Evolutionary conservation across 2,329 filamentous ascomycete genomes (phyloP).

Genomic region (Talaromyces atroroseus): DNA sequence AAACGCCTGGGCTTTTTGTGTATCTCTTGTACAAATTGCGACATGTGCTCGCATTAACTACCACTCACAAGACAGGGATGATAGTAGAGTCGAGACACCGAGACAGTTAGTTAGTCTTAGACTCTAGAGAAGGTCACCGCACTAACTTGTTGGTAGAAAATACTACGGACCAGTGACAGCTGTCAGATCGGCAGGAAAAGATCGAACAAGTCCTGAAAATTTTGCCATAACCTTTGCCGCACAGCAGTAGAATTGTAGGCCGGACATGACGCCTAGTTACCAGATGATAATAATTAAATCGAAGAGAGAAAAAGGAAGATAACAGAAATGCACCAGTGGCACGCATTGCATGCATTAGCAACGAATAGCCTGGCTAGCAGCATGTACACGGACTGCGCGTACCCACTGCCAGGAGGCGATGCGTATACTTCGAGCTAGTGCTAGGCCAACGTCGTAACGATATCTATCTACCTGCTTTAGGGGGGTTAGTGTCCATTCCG

Average conservation of each 20-base stretch:
- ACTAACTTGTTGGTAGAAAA: neutral
- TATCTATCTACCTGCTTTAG: neutral
- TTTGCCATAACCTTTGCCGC: no score
- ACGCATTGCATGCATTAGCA: neutral
- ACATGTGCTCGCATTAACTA: neutral
- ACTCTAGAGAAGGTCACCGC: neutral
- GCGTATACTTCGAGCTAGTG: neutral
- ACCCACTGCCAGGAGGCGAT: neutral
- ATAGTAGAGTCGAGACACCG: neutral
- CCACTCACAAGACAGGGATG: neutral
- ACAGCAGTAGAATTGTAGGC: no score
- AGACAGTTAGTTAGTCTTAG: no score
- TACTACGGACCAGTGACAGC: neutral
- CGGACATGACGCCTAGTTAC: no score
- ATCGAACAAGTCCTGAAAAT: neutral
- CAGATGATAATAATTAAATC: neutral
- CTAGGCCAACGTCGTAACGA: neutral
- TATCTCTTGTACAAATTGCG: neutral
- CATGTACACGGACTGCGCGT: neutral
- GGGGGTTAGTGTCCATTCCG: neutral
- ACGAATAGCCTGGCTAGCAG: neutral
- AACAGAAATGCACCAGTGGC: neutral
- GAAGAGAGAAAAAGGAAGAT: neutral
- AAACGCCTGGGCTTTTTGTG: neutral
- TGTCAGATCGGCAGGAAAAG: neutral